Conservation (phyloP, 1,139 yeast genomes). For the Hyphopichia khmerensis region DNA sequence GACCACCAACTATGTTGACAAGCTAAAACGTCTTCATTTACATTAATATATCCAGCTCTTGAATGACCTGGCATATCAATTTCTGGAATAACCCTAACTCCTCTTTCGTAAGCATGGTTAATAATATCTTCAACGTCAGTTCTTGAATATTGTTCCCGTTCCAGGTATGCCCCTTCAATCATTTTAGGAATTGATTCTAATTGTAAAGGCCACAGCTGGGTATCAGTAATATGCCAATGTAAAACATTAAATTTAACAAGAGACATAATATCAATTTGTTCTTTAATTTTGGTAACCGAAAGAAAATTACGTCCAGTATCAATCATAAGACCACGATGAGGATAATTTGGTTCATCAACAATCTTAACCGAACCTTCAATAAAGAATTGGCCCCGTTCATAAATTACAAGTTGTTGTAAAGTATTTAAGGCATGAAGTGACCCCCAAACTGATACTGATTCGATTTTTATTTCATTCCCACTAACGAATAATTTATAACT, state of each 20-base stretch:
- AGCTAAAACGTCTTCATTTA: constrained; percentile 30
- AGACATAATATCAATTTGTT: constrained; percentile 45
- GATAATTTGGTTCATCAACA: constrained; percentile 36
- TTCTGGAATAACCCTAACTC: constrained; percentile 48
- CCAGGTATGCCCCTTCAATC: constrained; percentile 44
- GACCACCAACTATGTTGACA: constrained; percentile 38
- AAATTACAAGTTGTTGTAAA: constrained; percentile 42
- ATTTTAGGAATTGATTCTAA: constrained; percentile 37
- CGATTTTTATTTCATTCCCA: constrained; percentile 18
- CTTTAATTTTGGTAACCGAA: constrained; percentile 24
- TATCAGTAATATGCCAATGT: constrained; percentile 48
- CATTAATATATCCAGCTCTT: constrained; percentile 41
- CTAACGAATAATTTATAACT: constrained; percentile 28
- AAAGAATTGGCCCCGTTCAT: constrained; percentile 13
- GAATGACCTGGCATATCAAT: constrained; percentile 52
- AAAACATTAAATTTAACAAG: constrained; percentile 41
- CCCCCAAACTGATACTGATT: constrained; percentile 44
- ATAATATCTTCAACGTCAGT: constrained; percentile 31
- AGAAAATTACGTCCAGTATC: constrained; percentile 47
- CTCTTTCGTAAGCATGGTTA: constrained; percentile 36
- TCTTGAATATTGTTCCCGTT: constrained; percentile 31
- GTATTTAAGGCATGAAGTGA: constrained; percentile 46
- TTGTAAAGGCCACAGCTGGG: constrained; percentile 49
- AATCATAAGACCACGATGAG: constrained; percentile 47
- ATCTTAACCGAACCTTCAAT: constrained; percentile 38